Conservation (phyloP, 805 yeast species). For the Metschnikowia borealis region DNA sequence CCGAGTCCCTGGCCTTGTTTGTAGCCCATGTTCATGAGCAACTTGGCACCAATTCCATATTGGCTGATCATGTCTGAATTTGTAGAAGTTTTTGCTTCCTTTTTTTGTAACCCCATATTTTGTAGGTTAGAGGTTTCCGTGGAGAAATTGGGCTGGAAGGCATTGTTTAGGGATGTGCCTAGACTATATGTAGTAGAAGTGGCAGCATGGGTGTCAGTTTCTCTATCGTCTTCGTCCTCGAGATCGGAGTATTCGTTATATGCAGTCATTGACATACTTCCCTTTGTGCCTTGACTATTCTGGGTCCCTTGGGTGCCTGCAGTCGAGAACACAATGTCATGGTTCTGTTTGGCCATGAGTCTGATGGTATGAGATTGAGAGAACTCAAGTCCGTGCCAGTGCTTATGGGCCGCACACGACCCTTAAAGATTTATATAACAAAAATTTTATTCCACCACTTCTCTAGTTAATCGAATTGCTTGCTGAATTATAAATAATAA, state of each 20-base stretch:
- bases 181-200: not conserved
- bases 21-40: constrained; percentile 85
- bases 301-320: not conserved
- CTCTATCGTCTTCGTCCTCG: constrained; percentile 11
- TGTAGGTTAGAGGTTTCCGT: not conserved
- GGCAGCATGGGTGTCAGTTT: not conserved
- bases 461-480: no score
- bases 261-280: constrained; percentile 3
- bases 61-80: constrained; percentile 9
- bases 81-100: no score
- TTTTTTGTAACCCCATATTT: no score
- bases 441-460: no score
- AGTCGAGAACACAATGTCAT: constrained; percentile 1
- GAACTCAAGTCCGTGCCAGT: not conserved
- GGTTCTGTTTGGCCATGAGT: constrained; percentile 1
- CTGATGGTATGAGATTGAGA: not conserved
- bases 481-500: not conserved
- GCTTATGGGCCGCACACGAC: not conserved
- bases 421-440: not conserved
- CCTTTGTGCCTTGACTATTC: not conserved
- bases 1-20: constrained; percentile 86
- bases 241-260: constrained; percentile 14
- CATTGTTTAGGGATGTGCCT: not conserved
- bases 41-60: constrained; percentile 83
- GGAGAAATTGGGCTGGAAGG: not conserved